Conservation (phyloP, 371 early-diverging fungal species). For the Apophysomyces variabilis region DNA sequence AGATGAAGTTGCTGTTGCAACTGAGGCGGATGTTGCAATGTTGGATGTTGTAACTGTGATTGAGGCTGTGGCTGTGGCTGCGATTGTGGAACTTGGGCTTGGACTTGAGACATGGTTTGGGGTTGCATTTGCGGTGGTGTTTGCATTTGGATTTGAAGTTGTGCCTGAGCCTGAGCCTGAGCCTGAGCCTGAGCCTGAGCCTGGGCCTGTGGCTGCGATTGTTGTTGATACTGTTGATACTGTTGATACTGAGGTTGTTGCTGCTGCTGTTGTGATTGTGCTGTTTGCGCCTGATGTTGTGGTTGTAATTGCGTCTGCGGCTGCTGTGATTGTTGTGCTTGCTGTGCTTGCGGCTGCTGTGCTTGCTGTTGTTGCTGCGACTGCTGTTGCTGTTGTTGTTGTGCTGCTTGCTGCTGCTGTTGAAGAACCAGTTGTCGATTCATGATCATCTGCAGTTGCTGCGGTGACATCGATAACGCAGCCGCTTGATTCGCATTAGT, state of each 20-base stretch:
- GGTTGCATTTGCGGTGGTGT: conserved; percentile 13
- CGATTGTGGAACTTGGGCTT: conserved; percentile 23
- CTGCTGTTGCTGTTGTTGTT: conserved; percentile 15
- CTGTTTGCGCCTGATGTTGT: conserved; percentile 13
- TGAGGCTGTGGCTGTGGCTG: conserved; percentile 24
- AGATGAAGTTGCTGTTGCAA: not conserved
- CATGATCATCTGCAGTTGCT: conserved; percentile 40
- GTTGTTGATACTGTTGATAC: not conserved
- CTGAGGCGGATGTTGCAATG: conserved; percentile 19
- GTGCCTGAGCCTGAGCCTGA: conserved; percentile 24
- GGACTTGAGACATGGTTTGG: conserved; percentile 19
- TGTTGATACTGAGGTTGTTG: conserved; percentile 13
- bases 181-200: conserved; percentile 23
- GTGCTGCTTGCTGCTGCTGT: conserved; percentile 30
- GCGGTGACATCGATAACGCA: conserved; percentile 30
- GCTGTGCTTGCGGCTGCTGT: conserved; percentile 26
- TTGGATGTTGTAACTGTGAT: conserved; percentile 25
- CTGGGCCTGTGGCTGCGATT: conserved; percentile 21
- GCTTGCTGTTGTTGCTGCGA: conserved; percentile 16
- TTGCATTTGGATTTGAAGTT: conserved; percentile 26
- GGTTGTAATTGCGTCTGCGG: not conserved
- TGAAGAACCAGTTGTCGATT: conserved; percentile 37
- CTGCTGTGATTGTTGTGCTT: conserved; percentile 10
- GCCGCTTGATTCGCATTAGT: conserved; percentile 18
- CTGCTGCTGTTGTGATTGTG: conserved; percentile 6